Evolutionary conservation across 148 eudicot genomes (phyloP), one percentile per base, ranked within the genome.

Genomic region (Heliosperma pusillum): DNA sequence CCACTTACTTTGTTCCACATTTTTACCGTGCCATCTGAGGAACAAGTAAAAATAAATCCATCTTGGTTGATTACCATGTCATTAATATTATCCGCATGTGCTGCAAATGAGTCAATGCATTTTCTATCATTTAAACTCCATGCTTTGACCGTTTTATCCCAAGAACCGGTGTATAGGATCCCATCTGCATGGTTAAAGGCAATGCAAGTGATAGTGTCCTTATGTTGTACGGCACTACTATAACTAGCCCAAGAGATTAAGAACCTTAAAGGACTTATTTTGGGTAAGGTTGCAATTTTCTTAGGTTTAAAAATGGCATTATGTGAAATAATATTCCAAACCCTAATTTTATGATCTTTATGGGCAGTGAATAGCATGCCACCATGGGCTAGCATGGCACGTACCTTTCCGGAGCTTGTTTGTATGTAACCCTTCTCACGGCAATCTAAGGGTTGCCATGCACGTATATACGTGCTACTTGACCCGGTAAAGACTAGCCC

Each of bases 1-100:
- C 86, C 87, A 62, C 78, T 87, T 2, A 85, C 89, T 68, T 91
- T 81, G 33, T 88, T 84, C 92, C 96, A 90, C 61, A 90, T 81
- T 69, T 87, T 90, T 5, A 90, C 83, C 7, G 87, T 73, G 7
- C 92, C 92, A 66, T 90, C 95, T 1, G 87, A 80, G 10, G 95
- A 90, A 63, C 92, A 79, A 20, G 89, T 85, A 56, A 90, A 87
- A 13, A 90, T 82, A 40, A 84, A 83, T 4, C 95, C 92, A 55
- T 87, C 90, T 68, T 87, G 90, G 80, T 88, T 85, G 25, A 90
- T 73, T 10, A 80, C 86, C 25, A 90, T 77, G 16, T 79, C 83
- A 68, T 90, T 90, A 0, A 88, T 61, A 22, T 74, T 77, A 3
- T 85, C 89, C 1, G 80, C 89, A 82, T 90, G 94, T 24, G 94